Conservation (phyloP, 257 asterid genomes). For the Primulina tabacum region DNA sequence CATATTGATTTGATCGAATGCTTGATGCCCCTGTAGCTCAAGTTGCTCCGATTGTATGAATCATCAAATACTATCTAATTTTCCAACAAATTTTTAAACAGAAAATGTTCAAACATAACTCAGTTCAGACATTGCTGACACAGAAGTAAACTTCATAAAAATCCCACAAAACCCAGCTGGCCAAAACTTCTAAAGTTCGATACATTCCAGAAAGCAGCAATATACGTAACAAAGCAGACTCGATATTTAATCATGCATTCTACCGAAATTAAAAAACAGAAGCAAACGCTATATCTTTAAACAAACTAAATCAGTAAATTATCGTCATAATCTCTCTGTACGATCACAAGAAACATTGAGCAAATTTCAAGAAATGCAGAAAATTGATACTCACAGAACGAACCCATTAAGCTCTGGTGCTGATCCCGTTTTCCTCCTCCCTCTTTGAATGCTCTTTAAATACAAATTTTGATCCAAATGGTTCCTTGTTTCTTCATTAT, state of each 20-base stretch:
- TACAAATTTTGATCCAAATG: conserved; percentile 11
- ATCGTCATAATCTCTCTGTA: background rate
- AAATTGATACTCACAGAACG: conserved; percentile 31
- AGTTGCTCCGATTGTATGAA: background rate
- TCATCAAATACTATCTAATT: background rate
- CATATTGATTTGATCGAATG: background rate
- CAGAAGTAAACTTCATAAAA: background rate
- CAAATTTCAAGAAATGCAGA: conserved; percentile 1
- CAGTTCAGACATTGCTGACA: background rate
- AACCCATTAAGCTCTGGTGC: conserved; percentile 41
- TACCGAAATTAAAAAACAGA: background rate
- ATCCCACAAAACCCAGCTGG: conserved; percentile 20
- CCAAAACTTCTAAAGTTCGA: background rate
- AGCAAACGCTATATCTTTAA: background rate
- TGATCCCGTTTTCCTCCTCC: conserved; percentile 23
- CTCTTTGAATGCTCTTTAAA: conserved; percentile 1
- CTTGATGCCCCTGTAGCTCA: background rate
- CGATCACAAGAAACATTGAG: background rate
- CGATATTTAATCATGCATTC: background rate
- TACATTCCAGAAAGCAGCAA: background rate
- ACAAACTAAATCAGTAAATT: background rate
- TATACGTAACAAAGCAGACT: background rate
- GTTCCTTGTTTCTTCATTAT: background rate
- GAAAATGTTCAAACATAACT: background rate
- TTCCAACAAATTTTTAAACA: conserved; percentile 3